Percentiles rank a stretch among this genome's conserved stretches.
phyloP scores from a whole-genome alignment of 441 rosid genomes.

The Breynia disticha region DNA sequence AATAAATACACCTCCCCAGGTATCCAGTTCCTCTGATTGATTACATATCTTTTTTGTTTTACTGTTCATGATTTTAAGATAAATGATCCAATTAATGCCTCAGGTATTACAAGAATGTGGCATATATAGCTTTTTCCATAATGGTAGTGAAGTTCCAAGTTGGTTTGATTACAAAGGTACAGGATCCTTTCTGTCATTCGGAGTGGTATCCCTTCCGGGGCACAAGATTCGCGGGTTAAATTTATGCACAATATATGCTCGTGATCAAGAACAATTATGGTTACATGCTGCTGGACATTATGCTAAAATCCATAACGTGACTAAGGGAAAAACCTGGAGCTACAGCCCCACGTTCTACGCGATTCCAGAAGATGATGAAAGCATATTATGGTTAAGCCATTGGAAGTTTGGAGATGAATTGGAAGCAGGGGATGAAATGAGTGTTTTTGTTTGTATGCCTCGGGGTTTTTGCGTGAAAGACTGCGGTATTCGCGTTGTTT shows the following conservation, averaged over 20 bases:
- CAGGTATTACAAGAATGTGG: slow-evolving; percentile 19
- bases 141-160: slow-evolving; percentile 12
- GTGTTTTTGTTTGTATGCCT: slow-evolving; percentile 13
- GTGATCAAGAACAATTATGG: slow-evolving; percentile 4
- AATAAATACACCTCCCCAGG: slow-evolving; percentile 16
- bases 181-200: slow-evolving; percentile 11
- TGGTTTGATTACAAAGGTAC: slow-evolving; percentile 9
- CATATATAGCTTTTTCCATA: slow-evolving; percentile 14
- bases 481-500: slow-evolving; percentile 9
- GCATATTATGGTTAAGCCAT: slow-evolving; percentile 12
- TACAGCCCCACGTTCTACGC: slow-evolving; percentile 6
- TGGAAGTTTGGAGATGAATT: slow-evolving; percentile 17
- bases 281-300: slow-evolving; percentile 10
- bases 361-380: slow-evolving; percentile 5
- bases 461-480: slow-evolving; percentile 12
- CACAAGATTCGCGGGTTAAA: slow-evolving; percentile 9
- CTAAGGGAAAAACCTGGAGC: slow-evolving; percentile 8
- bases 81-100: neutral
- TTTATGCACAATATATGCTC: slow-evolving; percentile 14
- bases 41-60: neutral
- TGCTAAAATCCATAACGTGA: slow-evolving; percentile 8
- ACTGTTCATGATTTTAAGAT: neutral
- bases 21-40: neutral
- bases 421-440: slow-evolving; percentile 15
- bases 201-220: neutral